phyloP scores from a whole-genome alignment of 768 basidiomycete species.

The Rhodotorula babjevae region DNA sequence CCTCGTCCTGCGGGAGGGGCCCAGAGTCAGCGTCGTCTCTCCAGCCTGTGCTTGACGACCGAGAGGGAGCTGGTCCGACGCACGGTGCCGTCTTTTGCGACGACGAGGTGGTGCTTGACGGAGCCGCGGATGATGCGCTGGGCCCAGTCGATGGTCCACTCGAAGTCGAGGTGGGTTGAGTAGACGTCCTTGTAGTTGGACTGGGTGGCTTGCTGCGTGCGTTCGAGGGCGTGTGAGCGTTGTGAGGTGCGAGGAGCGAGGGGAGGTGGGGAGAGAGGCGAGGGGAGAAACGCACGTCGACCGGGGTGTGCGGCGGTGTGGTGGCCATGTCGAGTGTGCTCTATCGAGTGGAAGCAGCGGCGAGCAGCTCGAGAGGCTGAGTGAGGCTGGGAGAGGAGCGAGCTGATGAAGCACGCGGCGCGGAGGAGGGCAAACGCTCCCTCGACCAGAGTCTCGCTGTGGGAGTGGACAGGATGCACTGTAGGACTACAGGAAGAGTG shows the following conservation, averaged over 20 bases:
- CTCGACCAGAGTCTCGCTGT: no score
- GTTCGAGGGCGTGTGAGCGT: not conserved
- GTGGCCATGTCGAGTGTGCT: not conserved
- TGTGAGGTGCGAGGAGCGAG: not conserved
- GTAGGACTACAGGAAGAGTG: no score
- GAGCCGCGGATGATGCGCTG: slow-evolving; percentile 60
- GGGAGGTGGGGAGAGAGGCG: no score
- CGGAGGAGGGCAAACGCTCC: no score
- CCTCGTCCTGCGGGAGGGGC: slow-evolving; percentile 46
- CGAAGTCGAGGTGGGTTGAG: slow-evolving; percentile 64
- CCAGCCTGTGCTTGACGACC: not conserved
- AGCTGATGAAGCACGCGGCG: no score
- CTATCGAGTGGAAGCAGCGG: no score
- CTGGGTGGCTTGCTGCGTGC: slow-evolving; percentile 60
- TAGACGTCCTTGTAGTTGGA: slow-evolving; percentile 69
- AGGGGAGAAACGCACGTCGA: not conserved
- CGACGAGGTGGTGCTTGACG: slow-evolving; percentile 60
- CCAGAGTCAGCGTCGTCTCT: not conserved
- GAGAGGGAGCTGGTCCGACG: slow-evolving; percentile 49
- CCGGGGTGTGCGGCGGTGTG: no score
- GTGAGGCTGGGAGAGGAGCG: not conserved
- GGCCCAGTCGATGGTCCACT: slow-evolving; percentile 74
- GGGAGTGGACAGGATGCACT: no score
- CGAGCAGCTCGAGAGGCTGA: not conserved
- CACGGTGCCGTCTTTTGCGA: slow-evolving; percentile 54